phyloP scores from a whole-genome alignment of 2,329 filamentous ascomycete species.

The Lasiodiplodia gonubiensis region DNA sequence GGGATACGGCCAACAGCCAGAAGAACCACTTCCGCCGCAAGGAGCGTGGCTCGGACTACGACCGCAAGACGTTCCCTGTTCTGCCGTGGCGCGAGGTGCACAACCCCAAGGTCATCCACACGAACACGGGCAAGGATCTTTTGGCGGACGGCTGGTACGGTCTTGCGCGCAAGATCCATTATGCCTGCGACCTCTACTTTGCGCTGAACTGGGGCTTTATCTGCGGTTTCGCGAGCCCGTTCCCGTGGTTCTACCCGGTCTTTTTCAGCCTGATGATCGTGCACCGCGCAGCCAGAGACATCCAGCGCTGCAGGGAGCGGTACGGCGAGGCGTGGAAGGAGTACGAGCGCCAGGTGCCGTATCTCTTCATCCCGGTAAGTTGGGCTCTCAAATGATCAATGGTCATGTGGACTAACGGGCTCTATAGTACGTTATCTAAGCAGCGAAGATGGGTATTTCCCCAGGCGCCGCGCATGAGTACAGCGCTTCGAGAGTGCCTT shows the following conservation, averaged over 20 bases:
- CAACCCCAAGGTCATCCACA: conserved; percentile 79
- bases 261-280: conserved; percentile 83
- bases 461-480: neutral
- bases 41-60: conserved; percentile 69
- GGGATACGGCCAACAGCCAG: conserved; percentile 90
- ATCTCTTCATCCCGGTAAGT: conserved; percentile 76
- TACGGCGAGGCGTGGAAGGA: conserved; percentile 83
- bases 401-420: conserved; percentile 1
- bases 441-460: neutral
- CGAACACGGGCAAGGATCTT: conserved; percentile 74
- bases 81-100: conserved; percentile 85
- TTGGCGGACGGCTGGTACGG: conserved; percentile 88
- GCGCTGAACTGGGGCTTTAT: conserved; percentile 80
- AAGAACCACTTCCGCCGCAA: conserved; percentile 89
- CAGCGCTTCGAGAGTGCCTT: neutral
- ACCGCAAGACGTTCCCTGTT: conserved; percentile 84
- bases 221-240: conserved; percentile 78
- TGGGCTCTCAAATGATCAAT: neutral
- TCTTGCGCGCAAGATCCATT: conserved; percentile 79
- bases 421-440: conserved; percentile 26
- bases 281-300: conserved; percentile 77
- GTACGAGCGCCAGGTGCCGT: conserved; percentile 80
- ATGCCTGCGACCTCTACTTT: conserved; percentile 80
- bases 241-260: conserved; percentile 87
- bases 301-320: conserved; percentile 74